Base-by-base conservation (phyloP, 2,329 filamentous ascomycete genomes). In the Penicillium palitans region DNA sequence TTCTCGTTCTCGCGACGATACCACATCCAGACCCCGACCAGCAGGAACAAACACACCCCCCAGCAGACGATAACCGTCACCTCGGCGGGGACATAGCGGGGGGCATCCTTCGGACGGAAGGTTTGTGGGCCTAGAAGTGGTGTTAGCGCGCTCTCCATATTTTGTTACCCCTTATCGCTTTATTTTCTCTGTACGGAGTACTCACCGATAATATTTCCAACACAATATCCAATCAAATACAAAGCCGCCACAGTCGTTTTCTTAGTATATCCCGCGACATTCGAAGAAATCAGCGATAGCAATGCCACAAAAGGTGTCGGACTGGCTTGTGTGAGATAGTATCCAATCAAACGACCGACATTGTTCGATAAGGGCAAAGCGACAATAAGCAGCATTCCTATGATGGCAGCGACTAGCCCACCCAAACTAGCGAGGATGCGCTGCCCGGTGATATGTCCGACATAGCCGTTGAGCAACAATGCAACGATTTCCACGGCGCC, bases 381-480 rank as follows among this genome's bases (percentile, higher is more conserved):
- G 10, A 87, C 82, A 58, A 90, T 86, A n/a, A 89, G 78, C 1
- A 86, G 74, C 76, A 87, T 82, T 42, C 86, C 86, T 2, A 88
- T 58, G n/a, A 87, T 82, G 0, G 82, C 73, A 4, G 81, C 61
- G 10, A 82, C 62, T 6, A 87, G 74, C 0, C 84, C 84, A 2
- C 72, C 75, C 15, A 80, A 78, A 60, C 81, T 80, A 46, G 85
- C 77, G 2, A 89, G 75, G 57, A 88, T 77, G 9, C 86, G 81
- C 61, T 87, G 83, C 19, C 80, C 77, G 46, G 79, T 80, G 24
- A 75, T 78, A 64, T 87, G 84, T 45, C 85, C 85, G 0, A 86
- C 73, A 65, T 81, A 84, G 39, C 82, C 84, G 58, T 79, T 84
- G 3, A 78, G 66, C 15, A 89, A 71, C 10, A 89, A 73, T 0